Evolutionary conservation across 768 basidiomycete genomes (phyloP).

Genomic region (Naganishia kalamii): DNA sequence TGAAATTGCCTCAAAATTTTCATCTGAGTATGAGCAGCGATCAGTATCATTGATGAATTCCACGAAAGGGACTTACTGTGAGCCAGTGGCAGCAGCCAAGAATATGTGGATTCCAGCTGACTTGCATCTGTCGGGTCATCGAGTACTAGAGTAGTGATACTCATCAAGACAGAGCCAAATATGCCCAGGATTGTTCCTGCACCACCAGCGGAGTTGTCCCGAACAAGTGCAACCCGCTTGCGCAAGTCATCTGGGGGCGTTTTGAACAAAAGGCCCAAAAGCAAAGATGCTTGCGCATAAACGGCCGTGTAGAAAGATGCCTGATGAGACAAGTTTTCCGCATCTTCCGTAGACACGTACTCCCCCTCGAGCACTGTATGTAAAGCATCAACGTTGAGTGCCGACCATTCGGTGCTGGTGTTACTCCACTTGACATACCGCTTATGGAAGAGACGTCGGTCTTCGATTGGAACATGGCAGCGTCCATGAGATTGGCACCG

Average conservation of each 20-base stretch:
- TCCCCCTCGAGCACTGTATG: slow-evolving; percentile 8
- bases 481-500: neutral
- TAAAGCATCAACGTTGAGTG: no score
- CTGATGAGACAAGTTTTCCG: neutral
- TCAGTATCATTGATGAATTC: neutral
- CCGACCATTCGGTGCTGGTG: no score
- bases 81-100: neutral
- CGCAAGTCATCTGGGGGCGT: neutral
- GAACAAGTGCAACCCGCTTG: neutral
- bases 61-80: neutral
- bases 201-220: neutral
- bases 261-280: slow-evolving; percentile 7
- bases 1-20: slow-evolving; percentile 1
- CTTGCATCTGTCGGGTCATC: neutral
- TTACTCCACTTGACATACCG: neutral
- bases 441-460: neutral
- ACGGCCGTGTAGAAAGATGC: slow-evolving; percentile 2
- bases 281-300: neutral
- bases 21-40: neutral
- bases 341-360: neutral
- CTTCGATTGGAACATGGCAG: neutral
- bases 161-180: neutral
- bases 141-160: neutral
- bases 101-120: neutral
- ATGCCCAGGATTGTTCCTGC: slow-evolving; percentile 2